Evolutionary conservation across 2,329 filamentous ascomycete species (phyloP).

Genomic region (Diplodia scrobiculata): DNA sequence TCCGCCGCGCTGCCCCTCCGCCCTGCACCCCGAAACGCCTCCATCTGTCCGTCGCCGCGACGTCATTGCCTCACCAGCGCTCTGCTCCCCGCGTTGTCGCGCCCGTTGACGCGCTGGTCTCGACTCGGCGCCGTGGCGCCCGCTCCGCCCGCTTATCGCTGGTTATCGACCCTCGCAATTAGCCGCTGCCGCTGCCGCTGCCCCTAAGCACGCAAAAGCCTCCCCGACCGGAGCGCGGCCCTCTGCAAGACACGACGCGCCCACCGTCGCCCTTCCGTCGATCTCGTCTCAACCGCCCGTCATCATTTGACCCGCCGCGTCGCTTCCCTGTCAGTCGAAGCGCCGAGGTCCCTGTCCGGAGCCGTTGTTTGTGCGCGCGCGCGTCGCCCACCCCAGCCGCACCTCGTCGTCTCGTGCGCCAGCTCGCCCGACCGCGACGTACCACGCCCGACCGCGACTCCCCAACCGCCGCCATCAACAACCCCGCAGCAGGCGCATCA

Average conservation of each 20-base stretch:
- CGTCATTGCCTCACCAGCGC: constrained; percentile 8
- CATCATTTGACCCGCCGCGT: constrained; percentile 15
- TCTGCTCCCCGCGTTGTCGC: constrained; percentile 7
- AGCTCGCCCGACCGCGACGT: constrained; percentile 24
- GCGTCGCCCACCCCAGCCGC: constrained; percentile 12
- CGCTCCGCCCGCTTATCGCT: constrained; percentile 22
- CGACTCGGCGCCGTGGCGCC: constrained; percentile 19
- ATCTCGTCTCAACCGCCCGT: constrained; percentile 26
- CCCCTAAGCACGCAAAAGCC: constrained; percentile 28
- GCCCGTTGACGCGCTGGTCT: constrained; percentile 3
- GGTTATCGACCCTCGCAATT: constrained; percentile 26
- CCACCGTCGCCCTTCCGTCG: constrained; percentile 24
- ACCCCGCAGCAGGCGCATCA: constrained; percentile 11
- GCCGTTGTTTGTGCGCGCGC: constrained; percentile 22
- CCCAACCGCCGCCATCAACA: constrained; percentile 31
- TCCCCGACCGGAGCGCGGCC: constrained; percentile 27
- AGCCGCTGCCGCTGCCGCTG: constrained; percentile 26
- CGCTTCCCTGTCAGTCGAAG: constrained; percentile 4
- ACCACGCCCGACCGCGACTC: constrained; percentile 28
- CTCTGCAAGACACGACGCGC: constrained; percentile 29
- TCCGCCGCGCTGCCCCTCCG: constrained; percentile 17
- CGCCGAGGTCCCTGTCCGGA: neutral
- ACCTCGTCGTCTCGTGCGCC: constrained; percentile 12
- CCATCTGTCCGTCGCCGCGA: constrained; percentile 16
- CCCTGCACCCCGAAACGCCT: constrained; percentile 23